Evolutionary conservation across 2,329 filamentous ascomycete genomes (phyloP), one percentile per base, ranked within the genome.

Genomic region (Rugonectria rugulosa): DNA sequence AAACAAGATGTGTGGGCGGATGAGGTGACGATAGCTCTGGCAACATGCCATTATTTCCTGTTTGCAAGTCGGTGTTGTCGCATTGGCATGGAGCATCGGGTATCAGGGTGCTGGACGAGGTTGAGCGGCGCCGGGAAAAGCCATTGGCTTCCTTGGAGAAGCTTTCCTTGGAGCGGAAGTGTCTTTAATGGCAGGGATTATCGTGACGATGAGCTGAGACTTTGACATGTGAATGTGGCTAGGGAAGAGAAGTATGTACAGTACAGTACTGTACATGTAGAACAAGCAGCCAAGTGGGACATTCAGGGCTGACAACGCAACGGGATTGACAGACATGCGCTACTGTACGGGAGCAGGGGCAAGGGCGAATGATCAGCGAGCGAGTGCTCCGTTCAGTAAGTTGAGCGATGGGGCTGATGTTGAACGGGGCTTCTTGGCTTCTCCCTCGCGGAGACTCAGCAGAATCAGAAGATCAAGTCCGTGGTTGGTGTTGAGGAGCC

Each of bases 211-310:
- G 23, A 48, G 20, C 44, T 41, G 40, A 50, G 34, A 44, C 40
- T 49, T 47, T 68, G 67, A 65, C 69, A 71, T 71, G 69, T 71
- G 69, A 71, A 67, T 65, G 69, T 70, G 69, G 68, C 69, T 69
- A 62, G 32, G 32, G 29, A 56, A 56, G 61, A 56, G 62, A 60
- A 20, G 29, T 51, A 12, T 21, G 36, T n/a, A n/a, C n/a, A n/a
- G n/a, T n/a, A n/a, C n/a, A n/a, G n/a, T n/a, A n/a, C n/a, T n/a
- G n/a, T n/a, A n/a, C n/a, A n/a, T n/a, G n/a, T n/a, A n/a, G n/a
- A n/a, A n/a, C n/a, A n/a, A n/a, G n/a, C n/a, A n/a, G 20, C 27
- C 40, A 29, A 29, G 46, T 48, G 26, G 48, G 38, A 34, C 46
- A n/a, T n/a, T n/a, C n/a, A n/a, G 41, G 45, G 34, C 41, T 40